Conservation (phyloP, 345 rosid genomes). For the Cardamine chenopodiifolia region DNA sequence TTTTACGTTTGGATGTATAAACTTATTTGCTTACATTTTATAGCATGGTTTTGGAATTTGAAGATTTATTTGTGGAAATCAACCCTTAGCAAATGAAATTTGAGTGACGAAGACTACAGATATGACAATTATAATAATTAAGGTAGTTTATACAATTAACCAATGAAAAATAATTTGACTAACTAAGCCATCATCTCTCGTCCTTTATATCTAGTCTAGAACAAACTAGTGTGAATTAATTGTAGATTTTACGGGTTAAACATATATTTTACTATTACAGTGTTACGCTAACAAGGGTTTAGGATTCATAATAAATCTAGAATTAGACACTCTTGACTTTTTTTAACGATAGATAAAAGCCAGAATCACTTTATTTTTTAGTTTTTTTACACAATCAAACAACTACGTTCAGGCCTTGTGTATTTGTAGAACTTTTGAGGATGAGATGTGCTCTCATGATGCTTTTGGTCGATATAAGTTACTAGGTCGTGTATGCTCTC, state of each 20-base stretch:
- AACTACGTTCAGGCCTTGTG: background rate
- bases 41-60: background rate
- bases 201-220: background rate
- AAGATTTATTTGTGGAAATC: background rate
- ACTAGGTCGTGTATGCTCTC: background rate
- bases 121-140: background rate
- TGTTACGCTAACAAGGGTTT: background rate
- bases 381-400: background rate
- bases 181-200: background rate
- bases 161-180: background rate
- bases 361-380: no score
- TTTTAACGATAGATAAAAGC: background rate
- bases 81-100: background rate
- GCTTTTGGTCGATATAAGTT: background rate
- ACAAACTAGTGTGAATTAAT: background rate
- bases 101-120: background rate
- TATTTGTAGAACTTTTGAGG: background rate
- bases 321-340: background rate
- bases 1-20: background rate
- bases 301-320: background rate
- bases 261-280: background rate
- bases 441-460: background rate
- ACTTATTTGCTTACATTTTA: constrained; percentile 16
- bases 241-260: background rate
- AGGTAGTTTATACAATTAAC: background rate